Base-by-base conservation (phyloP, 495 filamentous ascomycete species). In the Aspergillus cristatus region DNA sequence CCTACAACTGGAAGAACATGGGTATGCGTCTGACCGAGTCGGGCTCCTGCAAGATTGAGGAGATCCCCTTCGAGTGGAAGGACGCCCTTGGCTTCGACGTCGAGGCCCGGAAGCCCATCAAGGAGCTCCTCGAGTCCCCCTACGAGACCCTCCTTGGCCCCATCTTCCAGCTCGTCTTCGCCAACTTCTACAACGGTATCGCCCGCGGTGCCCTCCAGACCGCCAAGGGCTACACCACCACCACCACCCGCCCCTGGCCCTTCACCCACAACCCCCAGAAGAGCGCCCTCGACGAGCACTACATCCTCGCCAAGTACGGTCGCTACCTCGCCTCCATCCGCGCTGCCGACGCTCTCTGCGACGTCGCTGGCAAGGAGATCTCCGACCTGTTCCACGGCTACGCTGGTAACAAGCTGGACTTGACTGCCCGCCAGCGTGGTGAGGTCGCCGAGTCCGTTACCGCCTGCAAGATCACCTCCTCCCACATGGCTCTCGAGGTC, bases 131-230 rank as follows among this genome's bases (percentile, higher is more conserved):
- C 18, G 42, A 49, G 6, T 63, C 68, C 40, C 58, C 60, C 15
- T 74, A 59, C 34, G 67, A 55, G 1, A 61, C 54, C 12, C 46
- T 72, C 14, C 29, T 7, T 14, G 26, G 20, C 16, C 10, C 14
- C 18, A 52, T 31, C 16, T 71, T 74, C 45, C 70, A 72, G 36
- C 63, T 72, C 0, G 67, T 71, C 45, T 74, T 72, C 55, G 56
- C 51, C 34, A 71, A 74, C 46, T 71, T 74, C 52, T 71, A 74
- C 45, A 53, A 71, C 16, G 68, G 69, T 25, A 72, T 74, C 30
- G 62, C 67, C 6, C 56, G 54, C 8, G 70, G 67, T 5, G 58
- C 62, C 6, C 50, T 71, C 3, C 43, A 54, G 20, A 54, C 49
- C 35, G 61, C 65, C 18, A 33, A 48, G 11, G 47, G 49, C 34